Percentiles rank a stretch among this genome's conserved stretches.
Conservation (phyloP, 1,284 basidiomycete genomes). For the Ustilago cynodontis region DNA sequence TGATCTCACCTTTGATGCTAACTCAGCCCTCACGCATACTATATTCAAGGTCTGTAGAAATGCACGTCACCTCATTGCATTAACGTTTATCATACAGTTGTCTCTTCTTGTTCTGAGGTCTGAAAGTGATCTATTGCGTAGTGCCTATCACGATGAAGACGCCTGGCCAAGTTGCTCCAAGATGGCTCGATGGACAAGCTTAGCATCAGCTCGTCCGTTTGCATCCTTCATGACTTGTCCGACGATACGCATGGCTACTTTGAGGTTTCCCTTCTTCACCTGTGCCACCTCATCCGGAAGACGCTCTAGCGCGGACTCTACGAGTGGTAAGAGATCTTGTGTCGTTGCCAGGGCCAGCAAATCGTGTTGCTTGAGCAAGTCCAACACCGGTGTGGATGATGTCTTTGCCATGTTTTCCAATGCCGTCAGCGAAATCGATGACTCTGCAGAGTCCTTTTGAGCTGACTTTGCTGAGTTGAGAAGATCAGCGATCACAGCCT, state of each 20-base stretch:
- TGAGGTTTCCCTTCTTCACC: slow-evolving; percentile 79
- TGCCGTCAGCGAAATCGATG: slow-evolving; percentile 15
- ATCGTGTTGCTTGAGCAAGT: slow-evolving; percentile 30
- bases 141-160: background rate
- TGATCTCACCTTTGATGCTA: background rate
- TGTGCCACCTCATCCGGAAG: slow-evolving; percentile 80
- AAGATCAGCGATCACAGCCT: slow-evolving; percentile 59
- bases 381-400: slow-evolving; percentile 30
- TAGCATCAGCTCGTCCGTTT: slow-evolving; percentile 81
- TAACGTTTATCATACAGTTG: background rate
- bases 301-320: slow-evolving; percentile 76
- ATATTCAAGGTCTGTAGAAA: background rate
- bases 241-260: slow-evolving; percentile 87
- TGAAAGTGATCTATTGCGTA: background rate
- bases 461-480: slow-evolving; percentile 28
- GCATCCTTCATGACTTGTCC: slow-evolving; percentile 90
- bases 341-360: slow-evolving; percentile 41
- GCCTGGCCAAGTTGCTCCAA: slow-evolving; percentile 31
- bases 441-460: background rate
- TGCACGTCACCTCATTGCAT: background rate
- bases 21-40: background rate
- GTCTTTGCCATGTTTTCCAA: slow-evolving; percentile 8
- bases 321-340: slow-evolving; percentile 71
- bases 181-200: slow-evolving; percentile 43
- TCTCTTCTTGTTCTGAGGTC: background rate